A percentile compares a stretch with the other conserved stretches of the same genome.
Conservation (phyloP, 78 protist species). For the Chrysochromulina tobinii region DNA sequence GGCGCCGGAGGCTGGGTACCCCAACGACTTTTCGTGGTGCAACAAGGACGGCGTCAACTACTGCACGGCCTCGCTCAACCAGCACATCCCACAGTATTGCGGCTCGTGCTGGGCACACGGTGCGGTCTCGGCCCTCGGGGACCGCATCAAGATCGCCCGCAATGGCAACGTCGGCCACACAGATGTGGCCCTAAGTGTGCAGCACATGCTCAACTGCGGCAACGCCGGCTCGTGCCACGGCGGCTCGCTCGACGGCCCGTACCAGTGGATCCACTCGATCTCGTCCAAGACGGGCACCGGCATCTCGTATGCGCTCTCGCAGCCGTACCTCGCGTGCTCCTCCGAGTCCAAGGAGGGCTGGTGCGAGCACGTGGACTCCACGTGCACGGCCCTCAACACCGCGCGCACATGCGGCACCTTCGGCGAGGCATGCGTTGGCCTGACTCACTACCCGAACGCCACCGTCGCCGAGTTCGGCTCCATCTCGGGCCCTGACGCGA, state of each 20-base stretch:
- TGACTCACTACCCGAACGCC: constrained; percentile 66
- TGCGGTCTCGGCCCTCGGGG: constrained; percentile 69
- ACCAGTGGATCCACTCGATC: constrained; percentile 41
- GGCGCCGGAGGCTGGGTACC: no score
- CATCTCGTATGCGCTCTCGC: constrained; percentile 74
- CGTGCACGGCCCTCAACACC: constrained; percentile 63
- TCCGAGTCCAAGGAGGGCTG: constrained; percentile 41
- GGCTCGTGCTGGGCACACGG: constrained; percentile 79
- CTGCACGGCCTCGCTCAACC: constrained; percentile 65
- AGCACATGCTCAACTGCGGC: constrained; percentile 84
- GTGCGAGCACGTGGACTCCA: not conserved
- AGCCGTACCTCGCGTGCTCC: constrained; percentile 56
- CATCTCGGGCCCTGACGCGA: constrained; percentile 52
- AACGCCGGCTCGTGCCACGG: constrained; percentile 79
- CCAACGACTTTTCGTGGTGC: no score
- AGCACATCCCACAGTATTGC: constrained; percentile 78
- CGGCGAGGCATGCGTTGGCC: constrained; percentile 70
- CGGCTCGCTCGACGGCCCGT: constrained; percentile 63
- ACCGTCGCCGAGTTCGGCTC: constrained; percentile 78
- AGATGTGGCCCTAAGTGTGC: constrained; percentile 68
- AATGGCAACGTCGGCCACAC: constrained; percentile 42
- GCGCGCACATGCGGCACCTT: constrained; percentile 83
- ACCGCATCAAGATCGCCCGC: constrained; percentile 84
- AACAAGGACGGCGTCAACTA: constrained; percentile 57
- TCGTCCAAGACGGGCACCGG: constrained; percentile 50